phyloP scores from a whole-genome alignment of 169 alveolate species.

The Theileria sp. region DNA sequence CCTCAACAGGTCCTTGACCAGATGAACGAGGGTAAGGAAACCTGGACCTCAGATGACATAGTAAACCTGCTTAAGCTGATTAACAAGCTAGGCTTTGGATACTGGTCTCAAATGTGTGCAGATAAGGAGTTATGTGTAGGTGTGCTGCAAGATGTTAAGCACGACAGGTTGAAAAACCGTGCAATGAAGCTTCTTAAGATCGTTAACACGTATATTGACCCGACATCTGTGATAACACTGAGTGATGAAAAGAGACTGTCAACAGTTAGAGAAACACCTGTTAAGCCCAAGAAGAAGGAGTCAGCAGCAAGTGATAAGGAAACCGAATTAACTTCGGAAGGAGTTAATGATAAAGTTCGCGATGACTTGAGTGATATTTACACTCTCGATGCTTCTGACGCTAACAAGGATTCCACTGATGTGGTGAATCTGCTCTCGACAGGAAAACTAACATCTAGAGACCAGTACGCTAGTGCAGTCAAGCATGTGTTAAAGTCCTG shows the following conservation, averaged over 20 bases:
- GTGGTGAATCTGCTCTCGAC: conserved; percentile 37
- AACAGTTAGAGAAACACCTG: not conserved
- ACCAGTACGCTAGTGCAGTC: conserved; percentile 61
- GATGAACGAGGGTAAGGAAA: conserved; percentile 70
- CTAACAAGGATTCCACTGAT: not conserved
- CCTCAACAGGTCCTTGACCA: conserved; percentile 51
- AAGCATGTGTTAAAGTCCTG: conserved; percentile 50
- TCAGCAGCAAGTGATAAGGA: not conserved
- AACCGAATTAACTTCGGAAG: not conserved
- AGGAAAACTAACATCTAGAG: conserved; percentile 48
- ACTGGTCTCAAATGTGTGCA: conserved; percentile 82
- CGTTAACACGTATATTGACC: conserved; percentile 57
- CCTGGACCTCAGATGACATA: conserved; percentile 78
- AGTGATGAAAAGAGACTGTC: conserved; percentile 4
- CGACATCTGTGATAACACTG: not conserved
- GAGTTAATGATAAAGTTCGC: not conserved
- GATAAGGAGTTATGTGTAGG: conserved; percentile 75
- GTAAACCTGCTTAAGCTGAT: conserved; percentile 80
- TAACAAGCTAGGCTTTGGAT: conserved; percentile 84
- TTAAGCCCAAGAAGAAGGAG: not conserved
- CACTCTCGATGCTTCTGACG: conserved; percentile 8
- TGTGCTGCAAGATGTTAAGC: conserved; percentile 71
- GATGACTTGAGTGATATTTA: conserved; percentile 13
- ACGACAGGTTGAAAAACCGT: conserved; percentile 76
- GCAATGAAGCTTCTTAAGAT: conserved; percentile 73